These are phyloP conservation scores for Cadophora sp. DNA, from an alignment of 2,329 filamentous ascomycete genomes.

Conservation along the genomic window DNA sequence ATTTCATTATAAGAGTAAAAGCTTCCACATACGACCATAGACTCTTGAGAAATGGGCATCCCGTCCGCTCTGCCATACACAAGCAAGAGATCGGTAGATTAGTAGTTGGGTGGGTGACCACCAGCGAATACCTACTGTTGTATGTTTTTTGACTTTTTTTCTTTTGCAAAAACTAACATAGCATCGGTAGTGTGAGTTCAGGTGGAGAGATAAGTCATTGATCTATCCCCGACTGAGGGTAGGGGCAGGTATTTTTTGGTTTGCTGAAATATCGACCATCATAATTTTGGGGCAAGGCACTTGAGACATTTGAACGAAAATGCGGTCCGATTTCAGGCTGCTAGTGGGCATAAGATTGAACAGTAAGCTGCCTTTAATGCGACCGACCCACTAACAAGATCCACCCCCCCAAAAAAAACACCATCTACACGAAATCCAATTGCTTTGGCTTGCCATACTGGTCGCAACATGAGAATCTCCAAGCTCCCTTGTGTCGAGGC, in stretches of 20 bases:
- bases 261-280: no score
- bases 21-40: constrained; percentile 12
- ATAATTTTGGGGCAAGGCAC: no score
- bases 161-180: not conserved
- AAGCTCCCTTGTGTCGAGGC: constrained; percentile 47
- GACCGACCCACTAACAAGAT: not conserved
- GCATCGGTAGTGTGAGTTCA: no score
- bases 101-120: constrained; percentile 12
- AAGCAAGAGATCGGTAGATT: constrained; percentile 11
- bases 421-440: constrained; percentile 47
- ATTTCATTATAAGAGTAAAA: not conserved
- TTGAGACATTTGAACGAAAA: no score
- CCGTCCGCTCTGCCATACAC: constrained; percentile 10
- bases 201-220: no score
- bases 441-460: constrained; percentile 45
- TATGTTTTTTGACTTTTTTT: not conserved
- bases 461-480: constrained; percentile 48
- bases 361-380: no score
- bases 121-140: constrained; percentile 8
- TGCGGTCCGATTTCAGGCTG: no score
- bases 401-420: not conserved
- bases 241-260: no score
- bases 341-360: no score
- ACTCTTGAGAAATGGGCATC: constrained; percentile 10
- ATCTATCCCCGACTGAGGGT: not conserved